Evolutionary conservation across 2,329 filamentous ascomycete species (phyloP), one percentile per base, ranked within the genome.

Genomic region (Pseudopithomyces maydicus): DNA sequence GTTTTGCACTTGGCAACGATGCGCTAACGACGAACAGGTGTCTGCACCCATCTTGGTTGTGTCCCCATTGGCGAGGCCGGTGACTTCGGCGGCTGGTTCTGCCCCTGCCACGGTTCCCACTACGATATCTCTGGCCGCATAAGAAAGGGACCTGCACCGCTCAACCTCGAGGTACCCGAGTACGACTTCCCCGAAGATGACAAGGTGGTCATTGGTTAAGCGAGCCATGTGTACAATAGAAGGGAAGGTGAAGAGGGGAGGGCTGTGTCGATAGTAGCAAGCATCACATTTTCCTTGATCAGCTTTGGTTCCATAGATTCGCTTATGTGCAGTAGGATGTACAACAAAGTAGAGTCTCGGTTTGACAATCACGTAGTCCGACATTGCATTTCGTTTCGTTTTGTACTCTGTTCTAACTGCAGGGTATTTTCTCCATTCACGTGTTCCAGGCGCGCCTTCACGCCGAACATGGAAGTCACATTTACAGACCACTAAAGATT

Each of bases 121-220:
- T 99, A 99, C 88, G 95, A 99, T 79, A 98, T 99, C 80, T 98
- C 93, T 65, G 95, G 95, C 79, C 92, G 95, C 81, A 91, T 97
- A 86, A 89, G 95, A 84, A 97, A 91, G 87, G 95, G 95, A 67
- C 95, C 95, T 64, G 95, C 95, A 61, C 95, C 95, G 67, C 87
- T 99, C 75, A 99, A 99, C 86, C 88, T 99, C 77, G 95, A 98
- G 84, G 88, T 98, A 68, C 95, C 94, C 67, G 78, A 81, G 74
- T 97, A 97, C 85, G 91, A 91, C 73, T 98, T 99, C 87, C 88
- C 91, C 63, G 90, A 94, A 77, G 95, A 97, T 12, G 88, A 86
- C 76, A 89, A 88, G 81, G 84, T 99, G 69, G 80, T 98, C 70
- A 96, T 99, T 81, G 95, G 95, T 90, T 99, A 94, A 64, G 62